phyloP scores from a whole-genome alignment of 352 stramenopile species.

The Pythium pyrilobum region DNA sequence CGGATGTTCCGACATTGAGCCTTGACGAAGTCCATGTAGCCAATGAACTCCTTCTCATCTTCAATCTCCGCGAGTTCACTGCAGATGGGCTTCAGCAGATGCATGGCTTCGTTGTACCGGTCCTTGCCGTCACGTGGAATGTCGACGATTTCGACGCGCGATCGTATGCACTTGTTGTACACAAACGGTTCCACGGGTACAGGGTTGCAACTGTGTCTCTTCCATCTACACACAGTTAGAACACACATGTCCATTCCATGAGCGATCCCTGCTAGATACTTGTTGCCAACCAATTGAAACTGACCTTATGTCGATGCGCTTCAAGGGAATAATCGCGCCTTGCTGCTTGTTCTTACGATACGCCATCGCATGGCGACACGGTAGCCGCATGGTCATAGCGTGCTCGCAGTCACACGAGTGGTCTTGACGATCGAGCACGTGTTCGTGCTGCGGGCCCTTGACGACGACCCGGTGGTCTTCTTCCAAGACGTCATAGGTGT shows the following conservation, averaged over 20 bases:
- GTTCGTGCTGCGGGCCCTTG: not conserved
- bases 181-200: too few species aligned
- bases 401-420: not conserved
- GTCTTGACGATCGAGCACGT: not conserved
- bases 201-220: too few species aligned
- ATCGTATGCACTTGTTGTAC: too few species aligned
- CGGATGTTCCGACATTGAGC: too few species aligned
- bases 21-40: too few species aligned
- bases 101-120: not conserved
- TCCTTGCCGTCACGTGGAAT: too few species aligned
- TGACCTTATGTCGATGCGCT: not conserved
- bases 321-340: not conserved
- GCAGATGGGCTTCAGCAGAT: not conserved
- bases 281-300: too few species aligned
- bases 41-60: not conserved
- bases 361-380: not conserved
- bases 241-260: not conserved
- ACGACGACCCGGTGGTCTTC: not conserved
- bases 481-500: not conserved
- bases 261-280: too few species aligned
- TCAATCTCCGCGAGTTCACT: slow-evolving; percentile 1
- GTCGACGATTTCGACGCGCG: too few species aligned
- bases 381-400: not conserved
- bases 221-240: too few species aligned
- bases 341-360: not conserved